These are phyloP conservation scores for Candida dendrica DNA, from an alignment of 805 yeast genomes.

Conservation along the genomic window DNA sequence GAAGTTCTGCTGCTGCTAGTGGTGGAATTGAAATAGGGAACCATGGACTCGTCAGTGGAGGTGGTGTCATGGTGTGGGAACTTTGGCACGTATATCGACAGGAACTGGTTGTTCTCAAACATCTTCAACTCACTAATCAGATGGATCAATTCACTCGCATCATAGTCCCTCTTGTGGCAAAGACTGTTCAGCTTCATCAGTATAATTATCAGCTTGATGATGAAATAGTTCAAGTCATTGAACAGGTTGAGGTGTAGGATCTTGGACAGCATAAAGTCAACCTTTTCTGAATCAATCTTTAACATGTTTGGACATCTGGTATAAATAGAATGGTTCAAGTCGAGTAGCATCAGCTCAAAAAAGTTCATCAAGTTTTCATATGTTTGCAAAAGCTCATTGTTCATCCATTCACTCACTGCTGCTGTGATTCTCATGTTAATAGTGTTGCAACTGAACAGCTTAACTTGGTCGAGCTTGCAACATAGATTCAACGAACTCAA, in stretches of 20 bases:
- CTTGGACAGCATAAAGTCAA: conserved; percentile 8
- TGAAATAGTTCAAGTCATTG: conserved; percentile 15
- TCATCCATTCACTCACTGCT: neutral
- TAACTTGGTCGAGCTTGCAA: neutral
- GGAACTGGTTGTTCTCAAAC: conserved; percentile 14
- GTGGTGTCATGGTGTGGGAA: conserved; percentile 2
- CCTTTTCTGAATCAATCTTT: conserved; percentile 3
- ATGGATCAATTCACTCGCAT: neutral
- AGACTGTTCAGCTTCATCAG: conserved; percentile 13
- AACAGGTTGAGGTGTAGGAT: conserved; percentile 12
- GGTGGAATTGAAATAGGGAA: neutral
- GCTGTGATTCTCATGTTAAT: neutral
- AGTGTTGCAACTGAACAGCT: neutral
- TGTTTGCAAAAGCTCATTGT: neutral
- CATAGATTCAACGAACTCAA: neutral
- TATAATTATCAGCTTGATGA: conserved; percentile 9
- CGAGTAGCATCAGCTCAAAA: neutral
- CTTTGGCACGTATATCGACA: conserved; percentile 10
- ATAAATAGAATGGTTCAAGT: neutral
- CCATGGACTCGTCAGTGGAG: conserved; percentile 1
- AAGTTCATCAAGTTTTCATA: neutral
- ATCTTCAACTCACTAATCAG: conserved; percentile 9
- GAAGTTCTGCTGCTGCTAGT: too few relatives aligned
- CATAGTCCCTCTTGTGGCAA: conserved; percentile 4
- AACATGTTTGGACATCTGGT: conserved; percentile 4